These are phyloP conservation scores for Cyberlindnera japonica DNA, from an alignment of 805 yeast genomes.

Conservation along the genomic window DNA sequence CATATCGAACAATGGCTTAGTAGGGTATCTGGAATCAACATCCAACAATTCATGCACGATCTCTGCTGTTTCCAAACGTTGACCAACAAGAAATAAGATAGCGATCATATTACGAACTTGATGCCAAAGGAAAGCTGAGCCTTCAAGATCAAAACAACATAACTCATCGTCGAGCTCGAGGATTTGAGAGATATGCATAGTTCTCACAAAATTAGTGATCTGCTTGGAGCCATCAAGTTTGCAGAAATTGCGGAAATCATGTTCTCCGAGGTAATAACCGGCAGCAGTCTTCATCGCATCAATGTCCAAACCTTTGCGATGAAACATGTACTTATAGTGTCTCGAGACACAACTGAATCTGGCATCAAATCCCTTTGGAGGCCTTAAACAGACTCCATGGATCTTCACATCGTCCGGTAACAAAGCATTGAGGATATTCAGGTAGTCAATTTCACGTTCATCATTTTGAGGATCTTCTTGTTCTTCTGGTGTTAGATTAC, in stretches of 20 bases:
- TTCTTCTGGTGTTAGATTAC: slow-evolving; percentile 59
- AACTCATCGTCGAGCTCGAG: slow-evolving; percentile 33
- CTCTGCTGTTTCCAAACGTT: slow-evolving; percentile 58
- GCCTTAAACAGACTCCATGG: slow-evolving; percentile 79
- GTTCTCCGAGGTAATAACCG: slow-evolving; percentile 56
- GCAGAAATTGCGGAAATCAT: slow-evolving; percentile 93
- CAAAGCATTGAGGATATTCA: slow-evolving; percentile 67
- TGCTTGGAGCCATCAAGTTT: slow-evolving; percentile 94
- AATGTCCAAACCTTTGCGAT: slow-evolving; percentile 50
- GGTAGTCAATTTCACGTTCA: slow-evolving; percentile 67
- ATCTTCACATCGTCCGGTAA: slow-evolving; percentile 79
- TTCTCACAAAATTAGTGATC: slow-evolving; percentile 71
- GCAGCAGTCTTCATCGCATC: slow-evolving; percentile 71
- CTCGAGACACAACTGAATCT: slow-evolving; percentile 85
- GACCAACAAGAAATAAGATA: slow-evolving; percentile 74
- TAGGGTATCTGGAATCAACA: slow-evolving; percentile 44
- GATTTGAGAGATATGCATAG: slow-evolving; percentile 52
- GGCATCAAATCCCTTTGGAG: slow-evolving; percentile 83
- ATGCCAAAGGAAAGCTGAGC: slow-evolving; percentile 95
- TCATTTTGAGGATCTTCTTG: slow-evolving; percentile 58
- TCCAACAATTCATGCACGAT: slow-evolving; percentile 60
- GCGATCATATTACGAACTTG: slow-evolving; percentile 97
- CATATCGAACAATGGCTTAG: slow-evolving; percentile 80
- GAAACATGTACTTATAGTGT: slow-evolving; percentile 82
- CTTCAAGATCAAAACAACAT: slow-evolving; percentile 72